Conservation (phyloP, 2,329 filamentous ascomycete species). For the Canariomyces notabilis region DNA sequence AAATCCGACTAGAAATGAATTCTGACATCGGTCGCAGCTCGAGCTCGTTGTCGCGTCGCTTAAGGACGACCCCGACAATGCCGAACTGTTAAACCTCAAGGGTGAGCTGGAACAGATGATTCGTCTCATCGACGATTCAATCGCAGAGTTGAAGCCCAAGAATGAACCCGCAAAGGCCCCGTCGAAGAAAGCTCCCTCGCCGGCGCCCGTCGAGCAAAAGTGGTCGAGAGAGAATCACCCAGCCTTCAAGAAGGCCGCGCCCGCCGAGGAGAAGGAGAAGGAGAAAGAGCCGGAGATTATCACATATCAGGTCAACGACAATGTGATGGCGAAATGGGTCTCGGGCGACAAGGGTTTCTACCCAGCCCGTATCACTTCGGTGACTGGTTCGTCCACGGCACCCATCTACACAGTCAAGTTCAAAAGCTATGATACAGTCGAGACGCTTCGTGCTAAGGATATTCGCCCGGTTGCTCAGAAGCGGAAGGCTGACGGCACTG, state of each 20-base stretch:
- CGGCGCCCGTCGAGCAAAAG: constrained; percentile 51
- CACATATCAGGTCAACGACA: constrained; percentile 81
- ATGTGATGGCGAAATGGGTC: constrained; percentile 83
- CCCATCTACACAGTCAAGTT: constrained; percentile 95
- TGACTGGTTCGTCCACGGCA: constrained; percentile 85
- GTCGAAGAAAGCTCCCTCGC: constrained; percentile 36
- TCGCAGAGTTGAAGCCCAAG: constrained; percentile 70
- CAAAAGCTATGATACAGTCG: constrained; percentile 81
- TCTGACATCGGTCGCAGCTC: constrained; percentile 47
- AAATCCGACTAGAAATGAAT: constrained; percentile 16
- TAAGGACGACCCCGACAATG: constrained; percentile 73
- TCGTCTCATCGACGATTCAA: constrained; percentile 69
- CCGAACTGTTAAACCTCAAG: constrained; percentile 71
- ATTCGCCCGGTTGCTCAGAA: constrained; percentile 77
- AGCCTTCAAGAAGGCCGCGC: constrained; percentile 59
- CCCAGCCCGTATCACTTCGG: constrained; percentile 84
- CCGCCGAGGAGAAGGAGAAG: constrained; percentile 44
- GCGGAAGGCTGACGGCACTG: constrained; percentile 77
- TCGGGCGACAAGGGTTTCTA: constrained; percentile 89
- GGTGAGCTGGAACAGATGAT: constrained; percentile 79
- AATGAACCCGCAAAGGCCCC: constrained; percentile 42
- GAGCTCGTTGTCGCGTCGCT: constrained; percentile 72
- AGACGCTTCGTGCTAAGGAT: constrained; percentile 76
- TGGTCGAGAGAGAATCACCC: constrained; percentile 79
- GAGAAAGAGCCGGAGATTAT: constrained; percentile 52